Evolutionary conservation across 2,329 filamentous ascomycete genomes (phyloP).

Genomic region (Zymoseptoria passerinii): DNA sequence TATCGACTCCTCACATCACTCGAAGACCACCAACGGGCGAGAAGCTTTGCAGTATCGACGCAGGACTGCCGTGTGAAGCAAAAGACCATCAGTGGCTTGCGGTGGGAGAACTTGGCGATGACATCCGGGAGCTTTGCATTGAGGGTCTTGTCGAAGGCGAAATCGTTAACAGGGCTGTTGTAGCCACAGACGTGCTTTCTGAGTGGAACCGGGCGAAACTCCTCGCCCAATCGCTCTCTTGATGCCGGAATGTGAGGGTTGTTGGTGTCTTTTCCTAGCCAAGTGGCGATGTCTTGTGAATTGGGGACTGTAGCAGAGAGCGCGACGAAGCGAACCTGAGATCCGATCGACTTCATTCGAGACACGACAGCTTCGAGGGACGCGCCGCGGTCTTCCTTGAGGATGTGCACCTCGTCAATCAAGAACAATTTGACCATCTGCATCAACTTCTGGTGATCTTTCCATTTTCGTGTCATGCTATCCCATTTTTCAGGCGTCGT

Average conservation of each 20-base stretch:
- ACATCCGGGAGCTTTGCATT: slow-evolving; percentile 57
- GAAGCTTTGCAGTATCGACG: slow-evolving; percentile 55
- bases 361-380: slow-evolving; percentile 78
- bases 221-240: slow-evolving; percentile 65
- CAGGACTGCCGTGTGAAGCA: slow-evolving; percentile 69
- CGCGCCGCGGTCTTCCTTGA: slow-evolving; percentile 70
- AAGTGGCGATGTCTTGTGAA: slow-evolving; percentile 67
- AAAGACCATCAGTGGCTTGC: slow-evolving; percentile 76
- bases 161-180: slow-evolving; percentile 58
- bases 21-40: slow-evolving; percentile 58
- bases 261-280: slow-evolving; percentile 61
- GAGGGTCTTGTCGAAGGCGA: slow-evolving; percentile 64
- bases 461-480: slow-evolving; percentile 79
- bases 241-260: slow-evolving; percentile 56
- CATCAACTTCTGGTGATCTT: slow-evolving; percentile 67
- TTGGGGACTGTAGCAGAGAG: slow-evolving; percentile 80
- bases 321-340: slow-evolving; percentile 69
- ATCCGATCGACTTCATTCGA: slow-evolving; percentile 73
- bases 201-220: slow-evolving; percentile 69
- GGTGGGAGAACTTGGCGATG: slow-evolving; percentile 56
- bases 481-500: slow-evolving; percentile 92
- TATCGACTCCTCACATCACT: slow-evolving; percentile 45
- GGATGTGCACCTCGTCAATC: slow-evolving; percentile 80
- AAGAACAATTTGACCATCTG: slow-evolving; percentile 70
- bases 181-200: slow-evolving; percentile 71